Evolutionary conservation across 2,329 filamentous ascomycete species (phyloP).

Genomic region (Trichothecium sympodiale): DNA sequence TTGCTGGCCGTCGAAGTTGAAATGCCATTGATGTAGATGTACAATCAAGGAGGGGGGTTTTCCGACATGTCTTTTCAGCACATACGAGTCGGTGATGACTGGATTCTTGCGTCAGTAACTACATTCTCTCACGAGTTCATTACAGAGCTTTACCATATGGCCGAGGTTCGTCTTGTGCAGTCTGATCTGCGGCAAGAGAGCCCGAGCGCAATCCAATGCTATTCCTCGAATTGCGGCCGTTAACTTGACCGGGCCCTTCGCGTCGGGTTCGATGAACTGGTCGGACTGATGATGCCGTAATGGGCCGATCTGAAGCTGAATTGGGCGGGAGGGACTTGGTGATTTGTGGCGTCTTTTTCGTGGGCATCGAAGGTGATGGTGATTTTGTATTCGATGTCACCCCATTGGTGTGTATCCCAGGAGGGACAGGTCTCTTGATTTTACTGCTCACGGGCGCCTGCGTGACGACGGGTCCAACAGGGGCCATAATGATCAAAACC

Average conservation of each 20-base stretch:
- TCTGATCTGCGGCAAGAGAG: conserved; percentile 33
- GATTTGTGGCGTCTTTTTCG: conserved; percentile 38
- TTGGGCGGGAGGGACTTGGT: conserved; percentile 24
- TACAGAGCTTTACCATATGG: conserved; percentile 35
- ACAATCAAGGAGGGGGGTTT: conserved; percentile 73
- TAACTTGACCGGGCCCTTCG: conserved; percentile 23
- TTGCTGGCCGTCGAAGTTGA: conserved; percentile 88
- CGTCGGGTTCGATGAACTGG: conserved; percentile 47
- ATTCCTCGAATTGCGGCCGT: conserved; percentile 37
- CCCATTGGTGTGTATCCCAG: conserved; percentile 57
- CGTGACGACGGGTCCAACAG: conserved; percentile 34
- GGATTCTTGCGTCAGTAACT: conserved; percentile 11
- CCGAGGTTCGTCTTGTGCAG: conserved; percentile 26
- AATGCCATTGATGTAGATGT: conserved; percentile 76
- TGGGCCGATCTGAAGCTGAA: conserved; percentile 18
- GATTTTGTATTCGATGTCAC: conserved; percentile 46
- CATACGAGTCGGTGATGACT: conserved; percentile 68
- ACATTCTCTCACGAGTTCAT: too few species aligned
- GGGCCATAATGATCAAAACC: conserved; percentile 34
- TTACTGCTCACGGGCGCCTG: conserved; percentile 39
- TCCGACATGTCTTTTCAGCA: conserved; percentile 71
- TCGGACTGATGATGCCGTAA: conserved; percentile 31
- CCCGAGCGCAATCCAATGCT: conserved; percentile 38
- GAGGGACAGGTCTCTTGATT: conserved; percentile 56
- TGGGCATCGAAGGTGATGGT: conserved; percentile 46